These are phyloP conservation scores for Groenewaldozyma sp. DNA, from an alignment of 1,139 yeast species.

Conservation along the genomic window DNA sequence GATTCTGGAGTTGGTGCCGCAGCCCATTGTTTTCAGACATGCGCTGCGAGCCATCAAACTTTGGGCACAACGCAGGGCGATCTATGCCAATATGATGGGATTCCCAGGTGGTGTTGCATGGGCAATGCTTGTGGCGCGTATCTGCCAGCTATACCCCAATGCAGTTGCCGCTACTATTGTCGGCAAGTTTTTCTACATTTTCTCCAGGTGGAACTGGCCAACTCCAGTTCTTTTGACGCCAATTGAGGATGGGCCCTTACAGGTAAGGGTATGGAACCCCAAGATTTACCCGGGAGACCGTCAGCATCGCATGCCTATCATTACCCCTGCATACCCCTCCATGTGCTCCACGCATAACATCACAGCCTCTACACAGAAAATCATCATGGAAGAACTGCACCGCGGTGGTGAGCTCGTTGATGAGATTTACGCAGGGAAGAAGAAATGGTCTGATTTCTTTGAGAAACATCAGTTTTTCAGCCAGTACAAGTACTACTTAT, in stretches of 20 bases:
- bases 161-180: slow-evolving; percentile 90
- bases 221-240: slow-evolving; percentile 89
- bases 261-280: slow-evolving; percentile 97
- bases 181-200: slow-evolving; percentile 76
- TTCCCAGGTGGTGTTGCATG: slow-evolving; percentile 99
- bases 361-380: slow-evolving; percentile 73
- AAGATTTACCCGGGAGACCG: slow-evolving; percentile 79
- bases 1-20: slow-evolving; percentile 79
- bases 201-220: slow-evolving; percentile 95
- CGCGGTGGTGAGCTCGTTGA: slow-evolving; percentile 67
- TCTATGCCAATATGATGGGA: slow-evolving; percentile 90
- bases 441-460: slow-evolving; percentile 68
- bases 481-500: slow-evolving; percentile 75
- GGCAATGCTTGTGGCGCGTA: slow-evolving; percentile 98
- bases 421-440: slow-evolving; percentile 55
- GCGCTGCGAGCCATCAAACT: slow-evolving; percentile 86
- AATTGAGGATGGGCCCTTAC: slow-evolving; percentile 95
- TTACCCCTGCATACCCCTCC: slow-evolving; percentile 97
- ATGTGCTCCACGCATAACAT: slow-evolving; percentile 99
- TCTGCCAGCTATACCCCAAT: slow-evolving; percentile 92
- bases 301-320: slow-evolving; percentile 94
- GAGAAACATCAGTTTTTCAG: slow-evolving; percentile 73
- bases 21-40: slow-evolving; percentile 84
- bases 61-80: slow-evolving; percentile 95
- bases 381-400: slow-evolving; percentile 63